These are phyloP conservation scores for Orychophragmus violaceus DNA, from an alignment of 345 rosid genomes.

Conservation along the genomic window DNA sequence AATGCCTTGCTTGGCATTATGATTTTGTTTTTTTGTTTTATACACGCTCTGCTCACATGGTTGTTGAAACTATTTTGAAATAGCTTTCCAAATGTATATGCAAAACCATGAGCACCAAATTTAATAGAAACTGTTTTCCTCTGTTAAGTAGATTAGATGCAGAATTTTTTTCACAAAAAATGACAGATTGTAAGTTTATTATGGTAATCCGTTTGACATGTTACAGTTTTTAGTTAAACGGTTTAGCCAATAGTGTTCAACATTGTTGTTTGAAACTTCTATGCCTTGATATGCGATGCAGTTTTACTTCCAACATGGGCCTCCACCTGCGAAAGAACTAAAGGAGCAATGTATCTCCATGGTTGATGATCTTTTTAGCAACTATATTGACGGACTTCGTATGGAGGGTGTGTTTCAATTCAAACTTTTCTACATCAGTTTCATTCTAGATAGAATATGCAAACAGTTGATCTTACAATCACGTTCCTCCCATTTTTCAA, in stretches of 20 bases:
- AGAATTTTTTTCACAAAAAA: not conserved
- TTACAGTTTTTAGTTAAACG: constrained; percentile 5
- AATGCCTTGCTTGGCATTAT: not conserved
- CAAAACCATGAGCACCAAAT: not conserved
- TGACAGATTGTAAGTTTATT: not conserved
- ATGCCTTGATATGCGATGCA: constrained; percentile 33
- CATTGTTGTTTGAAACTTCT: not conserved
- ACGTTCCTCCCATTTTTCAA: constrained; percentile 14
- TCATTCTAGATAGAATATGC: not conserved
- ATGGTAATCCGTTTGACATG: not conserved
- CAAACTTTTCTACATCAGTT: not conserved
- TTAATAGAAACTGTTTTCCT: not conserved
- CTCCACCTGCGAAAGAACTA: constrained; percentile 61
- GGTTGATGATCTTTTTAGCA: constrained; percentile 49
- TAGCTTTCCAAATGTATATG: not conserved
- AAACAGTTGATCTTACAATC: constrained; percentile 6
- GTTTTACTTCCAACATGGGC: constrained; percentile 88
- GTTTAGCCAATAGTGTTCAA: not conserved
- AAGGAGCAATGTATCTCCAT: constrained; percentile 57
- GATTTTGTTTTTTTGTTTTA: not conserved
- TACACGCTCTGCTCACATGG: not conserved
- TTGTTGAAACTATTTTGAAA: not conserved
- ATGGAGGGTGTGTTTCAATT: constrained; percentile 47
- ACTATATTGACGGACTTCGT: constrained; percentile 52
- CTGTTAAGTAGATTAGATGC: not conserved